Conservation (phyloP, 306 rosid genomes). For the Canavalia gladiata region DNA sequence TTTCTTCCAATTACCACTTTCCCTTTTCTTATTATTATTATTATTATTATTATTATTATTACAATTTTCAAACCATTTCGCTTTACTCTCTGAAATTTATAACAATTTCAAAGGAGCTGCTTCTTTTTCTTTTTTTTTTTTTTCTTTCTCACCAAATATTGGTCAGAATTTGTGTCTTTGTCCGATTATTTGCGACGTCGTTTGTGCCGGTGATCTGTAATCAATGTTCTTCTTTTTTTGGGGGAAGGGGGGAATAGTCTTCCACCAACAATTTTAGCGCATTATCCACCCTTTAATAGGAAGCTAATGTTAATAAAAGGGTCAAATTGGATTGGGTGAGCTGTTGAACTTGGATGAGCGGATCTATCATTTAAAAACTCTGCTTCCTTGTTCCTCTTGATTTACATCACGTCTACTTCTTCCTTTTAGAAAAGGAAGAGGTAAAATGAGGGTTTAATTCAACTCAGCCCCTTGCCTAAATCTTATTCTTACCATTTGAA, state of each 20-base stretch:
- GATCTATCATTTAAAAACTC: constrained; percentile 40
- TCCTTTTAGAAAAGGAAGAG: not conserved
- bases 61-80: not conserved
- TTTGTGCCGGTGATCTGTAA: constrained; percentile 50
- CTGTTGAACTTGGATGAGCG: constrained; percentile 36
- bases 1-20: not conserved
- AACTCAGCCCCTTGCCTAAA: not conserved
- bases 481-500: not conserved
- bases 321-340: not conserved
- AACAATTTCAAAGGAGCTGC: not conserved
- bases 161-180: not conserved
- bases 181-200: not conserved
- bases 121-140: not conserved
- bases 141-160: not conserved
- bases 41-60: not conserved
- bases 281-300: not conserved
- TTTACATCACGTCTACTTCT: not conserved
- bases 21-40: not conserved
- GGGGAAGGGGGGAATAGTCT: not conserved
- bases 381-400: not conserved
- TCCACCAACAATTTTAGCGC: not conserved
- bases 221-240: constrained; percentile 34
- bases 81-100: not conserved
- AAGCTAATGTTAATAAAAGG: not conserved
- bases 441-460: constrained; percentile 6